Conservation (phyloP, 257 asterid genomes). For the Nicotiana tabacum region DNA sequence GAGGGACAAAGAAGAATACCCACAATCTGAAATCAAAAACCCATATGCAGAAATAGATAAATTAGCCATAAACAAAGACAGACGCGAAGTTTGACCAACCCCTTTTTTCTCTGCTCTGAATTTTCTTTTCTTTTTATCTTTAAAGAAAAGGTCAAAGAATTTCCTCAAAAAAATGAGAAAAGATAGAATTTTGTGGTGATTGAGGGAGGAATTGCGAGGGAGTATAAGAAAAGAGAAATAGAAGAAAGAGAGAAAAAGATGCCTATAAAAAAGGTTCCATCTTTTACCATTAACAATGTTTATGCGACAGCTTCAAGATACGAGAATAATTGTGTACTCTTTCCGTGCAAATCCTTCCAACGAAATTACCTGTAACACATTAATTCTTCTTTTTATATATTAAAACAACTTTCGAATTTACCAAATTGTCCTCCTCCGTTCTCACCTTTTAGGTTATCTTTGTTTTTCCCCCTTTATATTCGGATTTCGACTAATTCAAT, state of each 20-base stretch:
- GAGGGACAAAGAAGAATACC: slow-evolving; percentile 14
- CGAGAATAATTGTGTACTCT: slow-evolving; percentile 41
- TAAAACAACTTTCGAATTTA: not conserved
- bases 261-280: not conserved
- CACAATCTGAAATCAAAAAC: slow-evolving; percentile 16
- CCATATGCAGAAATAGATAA: slow-evolving; percentile 5
- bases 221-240: slow-evolving; percentile 20
- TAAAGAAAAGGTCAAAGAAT: not conserved
- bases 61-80: not conserved
- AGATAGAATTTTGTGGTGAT: not conserved
- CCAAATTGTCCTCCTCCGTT: not conserved
- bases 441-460: too few relatives aligned
- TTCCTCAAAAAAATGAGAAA: not conserved
- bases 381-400: not conserved
- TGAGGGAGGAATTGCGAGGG: slow-evolving; percentile 9
- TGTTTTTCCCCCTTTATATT: too few relatives aligned
- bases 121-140: slow-evolving; percentile 23
- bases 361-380: slow-evolving; percentile 40
- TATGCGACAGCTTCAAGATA: not conserved
- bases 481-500: too few relatives aligned
- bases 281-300: not conserved
- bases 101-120: slow-evolving; percentile 21
- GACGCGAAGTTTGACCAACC: slow-evolving; percentile 33
- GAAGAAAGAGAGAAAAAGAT: slow-evolving; percentile 11
- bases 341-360: slow-evolving; percentile 73